Evolutionary conservation across 176 grass and related monocot species (phyloP), one percentile per base, ranked within the genome.

Genomic region (Avena sativa): DNA sequence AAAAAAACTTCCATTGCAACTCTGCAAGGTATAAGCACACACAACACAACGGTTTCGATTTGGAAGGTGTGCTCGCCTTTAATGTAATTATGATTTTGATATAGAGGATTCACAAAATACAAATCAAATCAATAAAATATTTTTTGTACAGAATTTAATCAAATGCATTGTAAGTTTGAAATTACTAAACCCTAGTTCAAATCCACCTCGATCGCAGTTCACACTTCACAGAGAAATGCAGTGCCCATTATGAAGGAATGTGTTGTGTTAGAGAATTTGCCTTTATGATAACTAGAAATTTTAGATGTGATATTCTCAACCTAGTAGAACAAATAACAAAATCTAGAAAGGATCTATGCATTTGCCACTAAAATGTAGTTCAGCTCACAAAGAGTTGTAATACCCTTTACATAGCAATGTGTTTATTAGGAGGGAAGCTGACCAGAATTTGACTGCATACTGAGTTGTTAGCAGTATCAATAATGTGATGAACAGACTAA

Each of bases 321-420:
- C 61, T 74, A 72, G 10, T 15, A 55, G 26, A 90, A 72, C 6
- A 81, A 67, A 76, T 20, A 76, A n/a, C 48, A 46, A 57, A 46
- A 48, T 48, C 21, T 67, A 36, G 8, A 81, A 53, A 84, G 12
- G 19, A 8, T 34, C 34, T 69, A 21, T 32, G 2, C 51, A 86
- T 86, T 81, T 81, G 13, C 25, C 38, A 61, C 25, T 56, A 48
- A 71, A 58, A 23, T 8, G 17, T 59, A 79, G 34, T 10, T 12
- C 21, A 46, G n/a, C 61, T 79, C 30, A 51, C 9, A 19, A 38
- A 89, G 10, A 70, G 13, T 51, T 67, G 4, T 0, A 38, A 1
- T 76, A 26, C 28, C 9, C 10, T 25, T 14, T 32, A 14, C 53
- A 52, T 23, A 50, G 64, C 17, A 88, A 84, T 26, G 19, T 36